Conservation (phyloP, 2,329 filamentous ascomycete genomes). For the Ophiostoma sp. region DNA sequence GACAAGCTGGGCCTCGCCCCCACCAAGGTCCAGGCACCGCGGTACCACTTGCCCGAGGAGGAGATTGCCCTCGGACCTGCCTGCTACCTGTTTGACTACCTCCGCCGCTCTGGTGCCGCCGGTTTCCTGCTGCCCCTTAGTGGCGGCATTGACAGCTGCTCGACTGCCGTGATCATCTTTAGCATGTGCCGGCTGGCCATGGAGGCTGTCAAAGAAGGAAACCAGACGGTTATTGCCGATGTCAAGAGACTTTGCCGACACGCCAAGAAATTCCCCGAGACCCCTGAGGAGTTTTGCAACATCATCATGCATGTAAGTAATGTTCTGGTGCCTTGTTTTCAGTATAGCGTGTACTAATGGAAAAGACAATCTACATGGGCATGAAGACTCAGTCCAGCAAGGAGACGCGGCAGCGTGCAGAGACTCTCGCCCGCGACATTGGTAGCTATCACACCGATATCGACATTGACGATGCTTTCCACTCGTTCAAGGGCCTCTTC, state of each 20-base stretch:
- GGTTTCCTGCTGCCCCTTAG: conserved; percentile 54
- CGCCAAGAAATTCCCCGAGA: conserved; percentile 42
- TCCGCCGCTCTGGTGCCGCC: conserved; percentile 44
- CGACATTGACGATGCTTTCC: conserved; percentile 64
- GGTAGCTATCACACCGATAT: conserved; percentile 68
- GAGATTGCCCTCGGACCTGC: conserved; percentile 61
- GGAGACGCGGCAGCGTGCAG: conserved; percentile 63
- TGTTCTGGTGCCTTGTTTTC: background rate
- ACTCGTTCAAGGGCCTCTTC: conserved; percentile 56
- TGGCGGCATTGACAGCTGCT: conserved; percentile 56
- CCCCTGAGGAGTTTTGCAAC: conserved; percentile 55
- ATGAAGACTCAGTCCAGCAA: conserved; percentile 60
- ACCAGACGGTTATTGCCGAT: conserved; percentile 37
- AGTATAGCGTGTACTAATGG: conserved; percentile 27
- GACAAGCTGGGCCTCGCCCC: conserved; percentile 32
- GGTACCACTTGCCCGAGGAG: conserved; percentile 57
- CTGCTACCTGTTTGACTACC: conserved; percentile 58
- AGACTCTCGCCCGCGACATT: conserved; percentile 55
- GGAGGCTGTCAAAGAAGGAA: conserved; percentile 44
- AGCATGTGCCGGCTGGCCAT: conserved; percentile 54
- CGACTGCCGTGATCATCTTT: conserved; percentile 40
- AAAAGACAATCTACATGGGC: conserved; percentile 61
- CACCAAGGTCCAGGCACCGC: conserved; percentile 39
- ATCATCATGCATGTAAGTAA: conserved; percentile 30
- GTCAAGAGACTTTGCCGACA: conserved; percentile 37